These are phyloP conservation scores for Suillus ampliporus DNA, from an alignment of 768 basidiomycete species.

Conservation along the genomic window DNA sequence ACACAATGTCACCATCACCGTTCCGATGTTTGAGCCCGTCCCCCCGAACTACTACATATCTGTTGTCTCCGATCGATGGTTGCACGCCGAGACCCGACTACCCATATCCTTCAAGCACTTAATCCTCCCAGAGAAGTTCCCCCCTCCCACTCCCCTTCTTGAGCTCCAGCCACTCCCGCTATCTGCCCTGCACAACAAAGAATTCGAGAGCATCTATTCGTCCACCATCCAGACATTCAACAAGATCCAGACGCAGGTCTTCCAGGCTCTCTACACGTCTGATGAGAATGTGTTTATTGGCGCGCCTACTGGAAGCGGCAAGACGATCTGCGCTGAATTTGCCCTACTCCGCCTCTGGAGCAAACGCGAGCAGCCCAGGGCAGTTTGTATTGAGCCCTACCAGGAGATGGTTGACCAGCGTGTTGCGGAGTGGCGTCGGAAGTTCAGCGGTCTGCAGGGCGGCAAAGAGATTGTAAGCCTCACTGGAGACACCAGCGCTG, in stretches of 20 bases:
- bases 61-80: conserved; percentile 92
- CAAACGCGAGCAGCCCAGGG: conserved; percentile 77
- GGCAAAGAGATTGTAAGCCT: conserved; percentile 94
- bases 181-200: conserved; percentile 90
- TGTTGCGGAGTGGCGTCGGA: conserved; percentile 86
- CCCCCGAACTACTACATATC: conserved; percentile 99
- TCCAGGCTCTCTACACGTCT: conserved; percentile 95
- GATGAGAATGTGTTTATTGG: conserved; percentile 98
- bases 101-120: conserved; percentile 98
- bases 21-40: conserved; percentile 96
- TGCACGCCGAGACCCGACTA: conserved; percentile 92
- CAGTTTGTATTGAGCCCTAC: conserved; percentile 95
- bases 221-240: conserved; percentile 87
- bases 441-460: conserved; percentile 82
- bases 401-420: conserved; percentile 97
- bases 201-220: conserved; percentile 88
- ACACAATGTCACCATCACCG: conserved; percentile 92
- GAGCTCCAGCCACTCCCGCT: conserved; percentile 92
- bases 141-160: conserved; percentile 88
- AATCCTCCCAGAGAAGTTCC: conserved; percentile 97
- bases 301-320: conserved; percentile 95
- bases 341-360: conserved; percentile 96
- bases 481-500: conserved; percentile 93
- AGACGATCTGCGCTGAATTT: conserved; percentile 97
- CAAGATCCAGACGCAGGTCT: conserved; percentile 99